Conservation (phyloP, 495 filamentous ascomycete species). For the Tuber aestivum region DNA sequence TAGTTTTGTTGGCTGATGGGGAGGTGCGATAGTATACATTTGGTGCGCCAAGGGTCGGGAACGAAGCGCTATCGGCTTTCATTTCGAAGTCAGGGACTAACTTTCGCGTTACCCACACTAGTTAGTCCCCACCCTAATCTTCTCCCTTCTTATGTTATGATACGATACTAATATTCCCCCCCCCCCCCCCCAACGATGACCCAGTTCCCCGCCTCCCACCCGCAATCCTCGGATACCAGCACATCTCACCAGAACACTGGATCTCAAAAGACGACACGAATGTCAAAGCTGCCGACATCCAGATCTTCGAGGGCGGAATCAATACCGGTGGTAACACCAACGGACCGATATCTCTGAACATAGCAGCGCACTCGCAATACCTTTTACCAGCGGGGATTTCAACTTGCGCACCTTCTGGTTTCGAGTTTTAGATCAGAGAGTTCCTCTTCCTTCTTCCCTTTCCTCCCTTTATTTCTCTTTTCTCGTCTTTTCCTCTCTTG, state of each 20-base stretch:
- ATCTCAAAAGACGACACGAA: neutral
- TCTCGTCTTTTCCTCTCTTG: no score
- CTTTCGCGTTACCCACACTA: slow-evolving; percentile 54
- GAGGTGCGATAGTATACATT: slow-evolving; percentile 48
- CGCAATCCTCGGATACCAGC: slow-evolving; percentile 47
- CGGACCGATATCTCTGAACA: slow-evolving; percentile 20
- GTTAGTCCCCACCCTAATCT: slow-evolving; percentile 24
- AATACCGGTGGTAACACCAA: slow-evolving; percentile 13
- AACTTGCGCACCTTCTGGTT: neutral
- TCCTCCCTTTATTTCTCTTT: no score
- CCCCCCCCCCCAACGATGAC: slow-evolving; percentile 41
- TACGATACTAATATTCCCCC: neutral
- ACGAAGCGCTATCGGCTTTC: slow-evolving; percentile 47
- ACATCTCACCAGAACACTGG: slow-evolving; percentile 55
- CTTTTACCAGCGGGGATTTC: slow-evolving; percentile 20
- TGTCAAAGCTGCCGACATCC: slow-evolving; percentile 5
- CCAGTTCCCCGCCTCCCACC: slow-evolving; percentile 55
- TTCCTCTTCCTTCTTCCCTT: neutral
- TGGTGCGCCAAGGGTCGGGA: slow-evolving; percentile 55
- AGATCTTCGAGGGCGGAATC: slow-evolving; percentile 14
- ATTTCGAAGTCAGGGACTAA: slow-evolving; percentile 51
- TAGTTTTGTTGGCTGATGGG: neutral
- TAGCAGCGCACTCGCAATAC: slow-evolving; percentile 30
- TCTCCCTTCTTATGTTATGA: neutral
- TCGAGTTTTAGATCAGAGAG: neutral